These are phyloP conservation scores for Cyanidium caldarium DNA, from an alignment of 23 red algal species.

Conservation along the genomic window DNA sequence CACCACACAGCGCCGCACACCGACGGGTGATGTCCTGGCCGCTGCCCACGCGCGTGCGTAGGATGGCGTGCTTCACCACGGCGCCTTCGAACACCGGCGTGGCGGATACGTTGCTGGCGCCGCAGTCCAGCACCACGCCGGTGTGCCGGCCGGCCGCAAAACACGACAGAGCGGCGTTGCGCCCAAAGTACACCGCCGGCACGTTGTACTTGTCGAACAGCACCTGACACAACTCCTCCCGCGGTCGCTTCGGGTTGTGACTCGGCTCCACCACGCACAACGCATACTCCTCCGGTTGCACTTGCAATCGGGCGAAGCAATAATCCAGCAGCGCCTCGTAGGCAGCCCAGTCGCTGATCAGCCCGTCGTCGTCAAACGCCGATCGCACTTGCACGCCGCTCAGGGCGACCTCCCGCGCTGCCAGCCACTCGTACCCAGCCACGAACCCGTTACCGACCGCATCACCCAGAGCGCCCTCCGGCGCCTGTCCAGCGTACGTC, in stretches of 20 bases:
- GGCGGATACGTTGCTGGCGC: slow-evolving; percentile 44
- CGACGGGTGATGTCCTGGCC: background rate
- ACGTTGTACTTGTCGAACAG: slow-evolving; percentile 90
- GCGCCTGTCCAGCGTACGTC: background rate
- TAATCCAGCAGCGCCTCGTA: slow-evolving; percentile 58
- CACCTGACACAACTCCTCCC: slow-evolving; percentile 67
- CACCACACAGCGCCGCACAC: background rate
- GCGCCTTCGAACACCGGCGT: slow-evolving; percentile 76
- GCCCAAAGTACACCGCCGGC: slow-evolving; percentile 53
- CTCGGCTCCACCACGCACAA: slow-evolving; percentile 57
- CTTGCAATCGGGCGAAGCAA: slow-evolving; percentile 28
- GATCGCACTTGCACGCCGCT: slow-evolving; percentile 31
- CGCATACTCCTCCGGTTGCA: slow-evolving; percentile 49
- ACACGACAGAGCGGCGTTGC: slow-evolving; percentile 42
- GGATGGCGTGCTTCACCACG: slow-evolving; percentile 29
- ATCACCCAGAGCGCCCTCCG: background rate
- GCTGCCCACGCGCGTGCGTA: slow-evolving; percentile 42
- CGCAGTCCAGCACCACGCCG: slow-evolving; percentile 73
- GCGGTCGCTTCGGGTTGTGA: slow-evolving; percentile 39
- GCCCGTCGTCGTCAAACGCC: slow-evolving; percentile 54
- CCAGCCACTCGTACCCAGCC: slow-evolving; percentile 14
- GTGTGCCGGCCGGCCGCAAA: slow-evolving; percentile 70
- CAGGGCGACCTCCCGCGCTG: slow-evolving; percentile 17
- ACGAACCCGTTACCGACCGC: slow-evolving; percentile 2
- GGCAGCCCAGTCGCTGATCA: slow-evolving; percentile 70